Evolutionary conservation across 2,329 filamentous ascomycete species (phyloP).

Genomic region (Paecilomyces variotii): DNA sequence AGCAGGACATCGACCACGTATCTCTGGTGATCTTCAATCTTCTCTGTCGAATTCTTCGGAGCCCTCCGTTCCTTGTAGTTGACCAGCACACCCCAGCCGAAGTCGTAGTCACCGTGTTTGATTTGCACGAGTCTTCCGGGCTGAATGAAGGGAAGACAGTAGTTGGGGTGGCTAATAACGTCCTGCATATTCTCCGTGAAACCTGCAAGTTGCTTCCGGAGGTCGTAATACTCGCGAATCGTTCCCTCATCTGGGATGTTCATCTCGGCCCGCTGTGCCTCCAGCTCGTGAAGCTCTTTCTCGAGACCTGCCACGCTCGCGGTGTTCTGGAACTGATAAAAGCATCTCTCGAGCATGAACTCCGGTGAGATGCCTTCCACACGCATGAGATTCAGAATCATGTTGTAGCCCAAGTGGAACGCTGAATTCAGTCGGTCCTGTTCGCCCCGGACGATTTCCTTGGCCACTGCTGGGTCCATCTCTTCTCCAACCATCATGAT

Average conservation of each 20-base stretch:
- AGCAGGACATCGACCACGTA: constrained; percentile 79
- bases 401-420: constrained; percentile 97
- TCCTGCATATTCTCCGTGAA: constrained; percentile 84
- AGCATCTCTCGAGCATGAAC: constrained; percentile 97
- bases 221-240: constrained; percentile 88
- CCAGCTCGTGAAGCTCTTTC: constrained; percentile 70
- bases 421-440: constrained; percentile 97
- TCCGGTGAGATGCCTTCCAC: constrained; percentile 99
- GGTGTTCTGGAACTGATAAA: constrained; percentile 96
- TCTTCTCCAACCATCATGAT: constrained; percentile 99
- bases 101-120: constrained; percentile 71
- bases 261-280: constrained; percentile 64
- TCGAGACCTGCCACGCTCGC: constrained; percentile 78
- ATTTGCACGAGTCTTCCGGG: constrained; percentile 81
- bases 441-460: constrained; percentile 89
- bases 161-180: constrained; percentile 85
- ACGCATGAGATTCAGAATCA: constrained; percentile 92
- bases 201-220: constrained; percentile 72
- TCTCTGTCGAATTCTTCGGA: background rate
- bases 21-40: constrained; percentile 54
- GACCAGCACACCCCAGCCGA: constrained; percentile 88
- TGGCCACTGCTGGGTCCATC: constrained; percentile 89
- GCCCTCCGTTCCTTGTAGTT: constrained; percentile 61
- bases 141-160: constrained; percentile 78
- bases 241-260: constrained; percentile 77